Evolutionary conservation across 306 rosid species (phyloP), one percentile per base, ranked within the genome.

Genomic region (Gillenia trifoliata): DNA sequence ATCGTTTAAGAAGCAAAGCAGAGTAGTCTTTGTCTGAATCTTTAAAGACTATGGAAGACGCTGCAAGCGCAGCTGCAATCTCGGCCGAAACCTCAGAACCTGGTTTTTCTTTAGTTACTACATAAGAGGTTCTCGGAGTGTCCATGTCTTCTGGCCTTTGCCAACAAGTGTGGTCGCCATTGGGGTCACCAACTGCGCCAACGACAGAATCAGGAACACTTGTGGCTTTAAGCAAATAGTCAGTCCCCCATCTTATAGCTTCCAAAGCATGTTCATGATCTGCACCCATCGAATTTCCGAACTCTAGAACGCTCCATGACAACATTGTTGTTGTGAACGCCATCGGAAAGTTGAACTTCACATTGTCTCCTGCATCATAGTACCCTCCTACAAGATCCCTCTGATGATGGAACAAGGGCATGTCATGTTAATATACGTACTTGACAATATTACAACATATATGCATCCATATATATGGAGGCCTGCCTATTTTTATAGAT

Each of bases 1-100:
- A 81, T 22, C 68, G 75, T 0, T 2, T 1, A 20, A 79, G 85
- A 79, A 84, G 81, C 4, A 11, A 0, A 0, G 2, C 0, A 52
- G 88, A 87, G 73, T 87, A 84, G 4, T 0, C 1, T 30, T 2
- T 0, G 40, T 84, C 75, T 6, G 3, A 23, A 11, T 1, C 55
- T 29, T 25, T 23, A 38, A 75, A 75, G 5, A 57, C 55, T 1
- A 85, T 80, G 33, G 87, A 78, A 73, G 91, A 85, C 26, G 89
- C 84, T 1, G 89, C 85, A 76, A 87, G 85, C 47, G 91, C 89
- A 0, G 87, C 85, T 13, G 86, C 85, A 7, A 83, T 75, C 70
- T 75, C 72, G 17, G 82, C 84, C 1, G 91, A 80, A 6, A 87
- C 77, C 68, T 87, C 88, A 49, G 84, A 78, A 1, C 84, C 89